A percentile compares a stretch with the other conserved stretches of the same genome.
phyloP scores from a whole-genome alignment of 2,329 filamentous ascomycete genomes.

The Hymenotorrendiella dingleyae region DNA sequence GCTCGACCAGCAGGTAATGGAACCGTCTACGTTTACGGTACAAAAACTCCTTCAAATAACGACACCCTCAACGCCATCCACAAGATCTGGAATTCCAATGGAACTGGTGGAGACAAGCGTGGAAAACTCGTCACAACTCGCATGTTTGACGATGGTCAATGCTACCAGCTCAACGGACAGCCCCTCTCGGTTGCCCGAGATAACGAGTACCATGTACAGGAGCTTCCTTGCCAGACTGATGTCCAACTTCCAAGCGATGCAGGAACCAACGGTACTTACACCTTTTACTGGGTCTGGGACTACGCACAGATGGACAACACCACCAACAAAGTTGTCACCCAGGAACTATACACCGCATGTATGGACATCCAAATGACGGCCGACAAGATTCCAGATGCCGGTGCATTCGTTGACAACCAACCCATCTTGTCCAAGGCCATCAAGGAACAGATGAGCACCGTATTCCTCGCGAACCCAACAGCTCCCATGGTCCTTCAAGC shows the following conservation, averaged over 20 bases:
- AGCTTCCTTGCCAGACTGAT: constrained; percentile 74
- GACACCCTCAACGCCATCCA: constrained; percentile 61
- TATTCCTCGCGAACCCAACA: constrained; percentile 8
- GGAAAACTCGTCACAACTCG: constrained; percentile 71
- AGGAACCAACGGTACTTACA: constrained; percentile 60
- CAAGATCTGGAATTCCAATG: constrained; percentile 69
- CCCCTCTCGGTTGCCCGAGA: constrained; percentile 55
- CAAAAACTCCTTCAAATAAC: constrained; percentile 47
- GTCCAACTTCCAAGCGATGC: constrained; percentile 66
- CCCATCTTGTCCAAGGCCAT: constrained; percentile 3
- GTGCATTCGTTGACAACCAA: neutral
- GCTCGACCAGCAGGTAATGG: constrained; percentile 50
- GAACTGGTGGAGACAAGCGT: constrained; percentile 72
- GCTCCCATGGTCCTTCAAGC: neutral
- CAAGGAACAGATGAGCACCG: constrained; percentile 5
- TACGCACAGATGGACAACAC: constrained; percentile 60
- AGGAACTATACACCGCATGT: constrained; percentile 55
- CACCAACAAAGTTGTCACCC: constrained; percentile 40
- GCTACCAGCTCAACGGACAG: constrained; percentile 69
- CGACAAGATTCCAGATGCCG: constrained; percentile 6
- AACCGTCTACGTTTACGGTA: constrained; percentile 71
- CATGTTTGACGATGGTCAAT: constrained; percentile 85
- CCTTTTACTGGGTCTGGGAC: constrained; percentile 95
- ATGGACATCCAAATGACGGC: constrained; percentile 41
- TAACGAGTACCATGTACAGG: constrained; percentile 40